Evolutionary conservation across 176 grass and related monocot species (phyloP).

Genomic region (Urochloa ruziziensis): DNA sequence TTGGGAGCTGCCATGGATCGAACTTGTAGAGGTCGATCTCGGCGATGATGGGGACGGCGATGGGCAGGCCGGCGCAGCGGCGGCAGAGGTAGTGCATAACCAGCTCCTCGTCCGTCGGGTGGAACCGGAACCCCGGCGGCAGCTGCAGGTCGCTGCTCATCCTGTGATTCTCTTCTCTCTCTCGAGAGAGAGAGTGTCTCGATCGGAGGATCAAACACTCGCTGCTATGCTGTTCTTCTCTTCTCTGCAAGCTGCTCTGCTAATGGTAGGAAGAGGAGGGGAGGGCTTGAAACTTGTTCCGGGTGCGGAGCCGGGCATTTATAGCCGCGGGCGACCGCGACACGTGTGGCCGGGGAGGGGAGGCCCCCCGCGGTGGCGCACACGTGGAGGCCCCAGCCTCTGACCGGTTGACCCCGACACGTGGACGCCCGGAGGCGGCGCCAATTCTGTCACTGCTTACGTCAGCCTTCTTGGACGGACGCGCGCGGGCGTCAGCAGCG

Average conservation of each 20-base stretch:
- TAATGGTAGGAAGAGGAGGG: slow-evolving; percentile 10
- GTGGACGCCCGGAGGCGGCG: slow-evolving; percentile 47
- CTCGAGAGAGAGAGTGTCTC: no score
- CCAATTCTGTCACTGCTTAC: slow-evolving; percentile 81
- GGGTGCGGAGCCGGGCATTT: slow-evolving; percentile 50
- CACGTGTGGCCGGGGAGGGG: slow-evolving; percentile 44
- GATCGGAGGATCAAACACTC: no score
- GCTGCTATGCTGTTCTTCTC: no score
- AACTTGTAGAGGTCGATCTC: slow-evolving; percentile 99
- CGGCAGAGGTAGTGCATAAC: slow-evolving; percentile 93
- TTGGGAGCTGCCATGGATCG: slow-evolving; percentile 82
- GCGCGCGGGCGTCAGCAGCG: slow-evolving; percentile 11
- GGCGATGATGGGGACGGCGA: slow-evolving; percentile 83
- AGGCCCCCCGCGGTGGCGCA: slow-evolving; percentile 6
- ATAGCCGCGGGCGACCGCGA: slow-evolving; percentile 38
- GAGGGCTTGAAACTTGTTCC: slow-evolving; percentile 71
- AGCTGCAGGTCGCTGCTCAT: slow-evolving; percentile 64
- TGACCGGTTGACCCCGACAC: slow-evolving; percentile 48
- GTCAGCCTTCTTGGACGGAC: slow-evolving; percentile 51
- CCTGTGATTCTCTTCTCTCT: background rate
- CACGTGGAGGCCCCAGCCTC: slow-evolving; percentile 18
- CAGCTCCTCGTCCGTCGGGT: slow-evolving; percentile 97
- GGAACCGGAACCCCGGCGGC: slow-evolving; percentile 96
- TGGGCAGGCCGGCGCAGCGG: slow-evolving; percentile 65
- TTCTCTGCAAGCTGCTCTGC: no score